Conservation (phyloP, 139 green algal genomes). For the Auxenochlorella pyrenoidosa region DNA sequence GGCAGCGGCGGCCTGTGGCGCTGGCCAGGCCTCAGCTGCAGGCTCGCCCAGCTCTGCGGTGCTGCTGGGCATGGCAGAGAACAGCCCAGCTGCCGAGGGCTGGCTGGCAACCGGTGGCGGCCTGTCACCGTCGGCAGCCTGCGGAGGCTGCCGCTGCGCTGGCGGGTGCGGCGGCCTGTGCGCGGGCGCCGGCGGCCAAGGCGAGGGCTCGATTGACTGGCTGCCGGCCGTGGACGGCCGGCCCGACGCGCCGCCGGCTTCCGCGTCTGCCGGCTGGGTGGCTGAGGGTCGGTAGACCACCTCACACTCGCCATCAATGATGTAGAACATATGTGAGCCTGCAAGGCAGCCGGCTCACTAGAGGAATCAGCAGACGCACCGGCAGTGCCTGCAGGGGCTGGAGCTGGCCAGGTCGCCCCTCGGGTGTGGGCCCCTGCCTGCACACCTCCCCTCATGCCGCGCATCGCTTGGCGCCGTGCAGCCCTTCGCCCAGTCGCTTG, state of each 20-base stretch:
- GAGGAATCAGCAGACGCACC: no score
- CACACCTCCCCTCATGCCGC: no score
- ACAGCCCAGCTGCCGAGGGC: slow-evolving; percentile 17
- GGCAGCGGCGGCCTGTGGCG: no score
- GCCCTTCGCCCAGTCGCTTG: no score
- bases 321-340: slow-evolving; percentile 51
- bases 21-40: neutral
- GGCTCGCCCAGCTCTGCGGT: neutral
- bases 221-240: no score
- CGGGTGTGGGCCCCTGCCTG: no score
- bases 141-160: neutral
- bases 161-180: neutral
- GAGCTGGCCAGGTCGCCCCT: no score
- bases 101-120: neutral
- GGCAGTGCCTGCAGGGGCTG: no score
- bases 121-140: neutral
- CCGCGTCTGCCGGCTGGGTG: neutral
- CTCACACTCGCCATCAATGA: slow-evolving; percentile 56
- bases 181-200: neutral
- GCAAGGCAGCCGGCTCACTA: neutral
- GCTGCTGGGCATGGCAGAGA: neutral
- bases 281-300: slow-evolving; percentile 43
- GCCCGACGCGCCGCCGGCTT: neutral
- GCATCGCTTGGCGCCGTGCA: no score
- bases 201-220: neutral